Percentiles rank a stretch among this genome's conserved stretches.
Conservation (phyloP, 2,329 filamentous ascomycete genomes). For the Helotiales sp. region DNA sequence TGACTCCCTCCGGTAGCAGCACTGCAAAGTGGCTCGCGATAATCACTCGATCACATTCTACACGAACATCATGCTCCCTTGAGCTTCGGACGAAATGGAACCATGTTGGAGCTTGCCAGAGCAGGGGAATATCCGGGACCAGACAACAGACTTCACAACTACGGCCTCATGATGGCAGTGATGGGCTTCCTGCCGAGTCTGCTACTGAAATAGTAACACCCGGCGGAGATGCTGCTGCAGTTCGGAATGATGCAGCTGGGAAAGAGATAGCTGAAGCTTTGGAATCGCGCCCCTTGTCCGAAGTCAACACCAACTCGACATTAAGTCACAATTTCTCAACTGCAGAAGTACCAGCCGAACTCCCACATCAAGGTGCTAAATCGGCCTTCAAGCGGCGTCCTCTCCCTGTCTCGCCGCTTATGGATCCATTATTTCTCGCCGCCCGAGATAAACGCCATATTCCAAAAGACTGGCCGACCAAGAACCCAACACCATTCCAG, state of each 20-base stretch:
- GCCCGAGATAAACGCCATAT: conserved; percentile 41
- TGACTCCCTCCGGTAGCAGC: conserved; percentile 31
- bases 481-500: conserved; percentile 54
- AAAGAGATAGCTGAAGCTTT: not conserved
- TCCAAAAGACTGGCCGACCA: conserved; percentile 43
- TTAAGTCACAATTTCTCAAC: not conserved
- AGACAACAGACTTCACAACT: not conserved
- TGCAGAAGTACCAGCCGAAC: not conserved
- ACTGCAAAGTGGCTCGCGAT: conserved; percentile 24
- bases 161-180: not conserved
- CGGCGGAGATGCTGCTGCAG: not conserved
- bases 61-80: not conserved
- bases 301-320: not conserved
- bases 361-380: not conserved
- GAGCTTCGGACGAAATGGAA: conserved; percentile 1
- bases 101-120: not conserved
- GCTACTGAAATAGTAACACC: not conserved
- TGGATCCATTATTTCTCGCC: conserved; percentile 50
- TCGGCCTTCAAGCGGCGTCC: conserved; percentile 12
- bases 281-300: not conserved
- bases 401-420: conserved; percentile 54
- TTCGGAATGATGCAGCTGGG: not conserved
- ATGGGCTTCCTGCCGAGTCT: not conserved
- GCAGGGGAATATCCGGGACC: not conserved
- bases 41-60: not conserved